These are phyloP conservation scores for Xylariaceae sp. DNA, from an alignment of 2,329 filamentous ascomycete genomes.

Conservation along the genomic window DNA sequence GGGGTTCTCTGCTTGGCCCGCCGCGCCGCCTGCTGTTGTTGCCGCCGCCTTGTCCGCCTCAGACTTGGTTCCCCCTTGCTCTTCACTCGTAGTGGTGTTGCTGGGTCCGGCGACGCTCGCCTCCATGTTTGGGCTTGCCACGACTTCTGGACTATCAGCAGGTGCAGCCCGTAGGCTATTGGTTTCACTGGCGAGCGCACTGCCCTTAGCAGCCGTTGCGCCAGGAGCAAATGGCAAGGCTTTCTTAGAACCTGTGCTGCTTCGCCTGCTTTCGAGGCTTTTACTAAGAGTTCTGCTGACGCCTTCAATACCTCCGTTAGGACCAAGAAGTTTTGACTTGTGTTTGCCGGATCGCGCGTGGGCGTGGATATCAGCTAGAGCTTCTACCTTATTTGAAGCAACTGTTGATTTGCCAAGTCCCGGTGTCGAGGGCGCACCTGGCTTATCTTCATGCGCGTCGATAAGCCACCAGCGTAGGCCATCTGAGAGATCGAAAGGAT, in stretches of 20 bases:
- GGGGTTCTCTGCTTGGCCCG: conserved; percentile 17
- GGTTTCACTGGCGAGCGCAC: conserved; percentile 54
- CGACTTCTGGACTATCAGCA: conserved; percentile 33
- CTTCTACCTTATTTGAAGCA: conserved; percentile 81
- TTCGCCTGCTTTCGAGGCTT: conserved; percentile 86
- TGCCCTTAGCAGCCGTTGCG: conserved; percentile 43
- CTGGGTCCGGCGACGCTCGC: conserved; percentile 22
- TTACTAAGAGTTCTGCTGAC: conserved; percentile 77
- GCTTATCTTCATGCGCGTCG: conserved; percentile 89
- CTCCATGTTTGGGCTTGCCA: conserved; percentile 33
- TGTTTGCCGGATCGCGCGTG: conserved; percentile 39
- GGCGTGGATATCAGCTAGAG: conserved; percentile 66
- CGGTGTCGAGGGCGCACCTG: conserved; percentile 85
- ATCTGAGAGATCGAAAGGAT: conserved; percentile 94
- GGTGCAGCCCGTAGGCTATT: conserved; percentile 52
- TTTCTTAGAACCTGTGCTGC: conserved; percentile 81
- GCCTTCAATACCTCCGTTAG: conserved; percentile 60
- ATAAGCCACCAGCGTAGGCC: conserved; percentile 95
- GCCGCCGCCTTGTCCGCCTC: conserved; percentile 17
- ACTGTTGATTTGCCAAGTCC: conserved; percentile 90
- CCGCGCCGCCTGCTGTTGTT: conserved; percentile 17
- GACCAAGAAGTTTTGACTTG: conserved; percentile 42
- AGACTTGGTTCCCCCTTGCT: conserved; percentile 15
- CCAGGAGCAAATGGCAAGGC: conserved; percentile 54
- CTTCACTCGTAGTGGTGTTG: conserved; percentile 25